phyloP scores from a whole-genome alignment of 2,329 filamentous ascomycete genomes.

The Chaetomiaceae sp. region DNA sequence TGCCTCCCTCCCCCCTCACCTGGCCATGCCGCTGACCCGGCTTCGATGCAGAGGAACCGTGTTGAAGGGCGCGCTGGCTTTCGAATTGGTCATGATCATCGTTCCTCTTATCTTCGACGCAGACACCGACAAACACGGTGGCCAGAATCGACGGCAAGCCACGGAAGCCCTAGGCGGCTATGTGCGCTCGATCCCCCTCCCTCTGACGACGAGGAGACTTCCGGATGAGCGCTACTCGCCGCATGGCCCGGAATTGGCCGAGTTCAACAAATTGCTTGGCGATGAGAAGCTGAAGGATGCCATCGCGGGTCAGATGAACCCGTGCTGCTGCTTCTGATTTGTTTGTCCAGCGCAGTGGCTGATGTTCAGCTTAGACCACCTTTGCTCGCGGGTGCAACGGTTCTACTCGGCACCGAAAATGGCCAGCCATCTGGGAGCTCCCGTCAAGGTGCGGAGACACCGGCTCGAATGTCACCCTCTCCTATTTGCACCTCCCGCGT shows the following conservation, averaged over 20 bases:
- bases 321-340: not conserved
- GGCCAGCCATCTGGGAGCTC: too few relatives aligned
- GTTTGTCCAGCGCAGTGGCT: not conserved
- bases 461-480: conserved; percentile 61
- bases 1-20: too few relatives aligned
- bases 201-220: conserved; percentile 48
- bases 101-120: not conserved
- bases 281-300: conserved; percentile 42
- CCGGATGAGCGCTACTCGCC: conserved; percentile 46
- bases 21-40: conserved; percentile 2
- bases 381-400: too few relatives aligned
- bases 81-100: conserved; percentile 36
- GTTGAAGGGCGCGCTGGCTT: conserved; percentile 28
- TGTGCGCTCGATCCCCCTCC: conserved; percentile 54
- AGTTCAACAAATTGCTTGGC: conserved; percentile 53
- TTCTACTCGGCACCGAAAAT: too few relatives aligned
- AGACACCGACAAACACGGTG: conserved; percentile 31
- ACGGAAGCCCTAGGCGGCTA: conserved; percentile 39
- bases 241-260: conserved; percentile 57
- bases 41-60: not conserved
- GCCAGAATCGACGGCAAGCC: conserved; percentile 5
- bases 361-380: conserved; percentile 33
- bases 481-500: conserved; percentile 50
- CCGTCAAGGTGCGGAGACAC: conserved; percentile 41
- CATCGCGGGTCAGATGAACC: conserved; percentile 39